Evolutionary conservation across 768 basidiomycete genomes (phyloP).

Genomic region (Termitomyces sp.): DNA sequence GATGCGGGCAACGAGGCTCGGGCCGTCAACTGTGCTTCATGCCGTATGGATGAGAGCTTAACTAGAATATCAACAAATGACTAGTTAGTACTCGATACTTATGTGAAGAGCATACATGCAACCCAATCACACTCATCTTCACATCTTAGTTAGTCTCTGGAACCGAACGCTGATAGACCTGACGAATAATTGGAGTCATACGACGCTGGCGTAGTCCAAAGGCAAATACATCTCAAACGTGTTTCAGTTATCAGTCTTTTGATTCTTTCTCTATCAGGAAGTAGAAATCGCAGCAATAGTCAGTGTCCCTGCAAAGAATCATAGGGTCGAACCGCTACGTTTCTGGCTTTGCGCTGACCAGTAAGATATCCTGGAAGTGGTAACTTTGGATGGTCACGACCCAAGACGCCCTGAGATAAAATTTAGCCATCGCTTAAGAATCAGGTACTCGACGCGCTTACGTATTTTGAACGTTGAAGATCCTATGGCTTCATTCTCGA

Average conservation of each 20-base stretch:
- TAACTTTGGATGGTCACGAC: no score
- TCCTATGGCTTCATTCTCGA: not conserved
- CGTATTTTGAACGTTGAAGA: no score
- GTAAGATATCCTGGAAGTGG: not conserved
- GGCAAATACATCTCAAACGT: not conserved
- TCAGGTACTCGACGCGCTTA: no score
- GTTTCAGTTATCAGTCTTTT: not conserved
- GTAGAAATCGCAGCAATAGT: not conserved
- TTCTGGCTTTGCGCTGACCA: not conserved
- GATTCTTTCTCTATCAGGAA: not conserved
- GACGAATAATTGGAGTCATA: not conserved
- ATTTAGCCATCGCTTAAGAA: not conserved
- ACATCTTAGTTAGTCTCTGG: no score
- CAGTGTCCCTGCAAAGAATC: not conserved
- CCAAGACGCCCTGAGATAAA: no score
- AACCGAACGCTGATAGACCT: not conserved
- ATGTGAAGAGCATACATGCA: not conserved
- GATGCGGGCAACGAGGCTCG: not conserved
- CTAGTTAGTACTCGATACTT: not conserved
- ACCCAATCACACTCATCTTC: not conserved
- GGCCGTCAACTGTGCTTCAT: not conserved
- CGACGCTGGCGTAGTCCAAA: not conserved
- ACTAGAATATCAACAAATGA: not conserved
- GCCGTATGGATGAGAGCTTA: not conserved
- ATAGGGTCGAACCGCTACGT: not conserved